Percentiles rank a stretch among this genome's conserved stretches.
These are phyloP conservation scores for Microbotryum silenes-acaulis DNA, from an alignment of 1,284 basidiomycete genomes.

Conservation along the genomic window DNA sequence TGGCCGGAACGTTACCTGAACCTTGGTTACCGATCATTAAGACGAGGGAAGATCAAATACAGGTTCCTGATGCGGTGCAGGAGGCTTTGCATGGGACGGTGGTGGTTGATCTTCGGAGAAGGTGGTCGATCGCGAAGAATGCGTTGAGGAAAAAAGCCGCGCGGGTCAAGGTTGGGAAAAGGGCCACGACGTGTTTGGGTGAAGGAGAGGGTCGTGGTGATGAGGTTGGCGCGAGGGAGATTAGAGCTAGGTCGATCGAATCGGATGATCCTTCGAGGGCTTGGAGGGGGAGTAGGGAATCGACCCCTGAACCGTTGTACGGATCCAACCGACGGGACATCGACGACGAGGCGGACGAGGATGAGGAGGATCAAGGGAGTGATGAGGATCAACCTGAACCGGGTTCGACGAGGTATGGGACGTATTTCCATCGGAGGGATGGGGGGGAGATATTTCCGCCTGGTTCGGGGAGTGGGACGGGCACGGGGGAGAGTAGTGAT, in stretches of 20 bases:
- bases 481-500: no score
- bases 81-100: conserved; percentile 17
- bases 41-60: neutral
- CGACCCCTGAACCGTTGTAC: neutral
- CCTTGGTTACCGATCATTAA: conserved; percentile 66
- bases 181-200: neutral
- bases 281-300: neutral
- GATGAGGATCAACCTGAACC: no score
- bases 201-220: no score
- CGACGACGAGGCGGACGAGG: neutral
- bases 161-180: neutral
- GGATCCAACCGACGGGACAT: no score
- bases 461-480: no score
- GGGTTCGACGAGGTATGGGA: no score
- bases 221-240: neutral
- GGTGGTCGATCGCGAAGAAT: conserved; percentile 27
- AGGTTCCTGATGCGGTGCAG: conserved; percentile 24
- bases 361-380: neutral
- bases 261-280: conserved; percentile 1
- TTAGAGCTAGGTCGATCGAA: neutral
- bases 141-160: conserved; percentile 14
- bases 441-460: no score
- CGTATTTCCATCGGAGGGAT: no score
- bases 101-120: conserved; percentile 26
- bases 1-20: conserved; percentile 75